phyloP scores from a whole-genome alignment of 345 rosid genomes.

The Luvunga scandens region DNA sequence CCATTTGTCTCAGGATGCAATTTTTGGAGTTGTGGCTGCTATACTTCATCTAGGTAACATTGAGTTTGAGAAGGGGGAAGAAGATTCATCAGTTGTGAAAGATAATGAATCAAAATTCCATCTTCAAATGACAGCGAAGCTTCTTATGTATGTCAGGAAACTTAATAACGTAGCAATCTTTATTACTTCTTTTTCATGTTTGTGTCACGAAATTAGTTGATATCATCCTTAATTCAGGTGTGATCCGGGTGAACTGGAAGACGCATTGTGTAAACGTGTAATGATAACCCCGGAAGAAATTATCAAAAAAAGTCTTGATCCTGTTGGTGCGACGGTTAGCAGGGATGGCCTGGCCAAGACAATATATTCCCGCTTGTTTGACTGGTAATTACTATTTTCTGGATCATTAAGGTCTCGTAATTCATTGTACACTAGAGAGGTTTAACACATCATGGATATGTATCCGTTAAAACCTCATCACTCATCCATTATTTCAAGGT shows the following conservation, averaged over 20 bases:
- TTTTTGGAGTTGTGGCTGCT: slow-evolving; percentile 81
- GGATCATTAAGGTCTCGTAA: slow-evolving; percentile 1
- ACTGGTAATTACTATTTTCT: slow-evolving; percentile 51
- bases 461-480: slow-evolving; percentile 5
- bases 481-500: slow-evolving; percentile 43
- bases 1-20: slow-evolving; percentile 54
- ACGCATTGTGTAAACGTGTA: slow-evolving; percentile 73
- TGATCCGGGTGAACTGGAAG: slow-evolving; percentile 58
- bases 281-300: slow-evolving; percentile 87
- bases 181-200: slow-evolving; percentile 12
- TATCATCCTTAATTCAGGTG: slow-evolving; percentile 54
- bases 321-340: slow-evolving; percentile 64
- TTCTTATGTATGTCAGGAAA: slow-evolving; percentile 55
- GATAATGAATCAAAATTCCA: slow-evolving; percentile 66
- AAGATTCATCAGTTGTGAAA: slow-evolving; percentile 65
- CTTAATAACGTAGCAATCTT: slow-evolving; percentile 20
- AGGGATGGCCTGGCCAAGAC: slow-evolving; percentile 96
- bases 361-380: slow-evolving; percentile 78
- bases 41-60: slow-evolving; percentile 94
- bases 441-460: not conserved
- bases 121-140: slow-evolving; percentile 72
- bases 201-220: not conserved
- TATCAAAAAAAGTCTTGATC: slow-evolving; percentile 79
- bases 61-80: slow-evolving; percentile 61
- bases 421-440: not conserved